Evolutionary conservation across 495 filamentous ascomycete species (phyloP).

Genomic region (Aspergillus funiculosus): DNA sequence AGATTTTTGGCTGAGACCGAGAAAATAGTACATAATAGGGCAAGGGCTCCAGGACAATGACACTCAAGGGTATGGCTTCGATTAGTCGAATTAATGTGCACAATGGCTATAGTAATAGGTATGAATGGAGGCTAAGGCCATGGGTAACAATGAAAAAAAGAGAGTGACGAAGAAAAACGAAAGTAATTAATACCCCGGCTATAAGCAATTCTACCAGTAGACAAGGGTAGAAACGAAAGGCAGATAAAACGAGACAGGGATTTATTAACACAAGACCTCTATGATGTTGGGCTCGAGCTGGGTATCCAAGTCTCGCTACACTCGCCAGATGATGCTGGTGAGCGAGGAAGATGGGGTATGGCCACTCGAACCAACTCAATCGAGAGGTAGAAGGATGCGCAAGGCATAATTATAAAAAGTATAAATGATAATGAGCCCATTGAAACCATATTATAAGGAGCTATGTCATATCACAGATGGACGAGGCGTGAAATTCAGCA

Average conservation of each 20-base stretch:
- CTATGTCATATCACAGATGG: slow-evolving; percentile 16
- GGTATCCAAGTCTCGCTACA: slow-evolving; percentile 5
- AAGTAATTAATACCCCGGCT: slow-evolving; percentile 4
- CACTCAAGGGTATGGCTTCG: not conserved
- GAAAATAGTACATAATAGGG: too few species aligned
- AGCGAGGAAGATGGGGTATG: slow-evolving; percentile 4
- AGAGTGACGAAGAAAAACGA: not conserved
- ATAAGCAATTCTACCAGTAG: slow-evolving; percentile 5
- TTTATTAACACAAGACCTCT: slow-evolving; percentile 13
- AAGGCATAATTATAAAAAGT: slow-evolving; percentile 15
- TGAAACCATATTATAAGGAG: slow-evolving; percentile 9
- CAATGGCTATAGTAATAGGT: slow-evolving; percentile 11
- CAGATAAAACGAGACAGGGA: slow-evolving; percentile 14
- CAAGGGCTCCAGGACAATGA: not conserved
- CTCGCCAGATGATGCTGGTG: slow-evolving; percentile 5
- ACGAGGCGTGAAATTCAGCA: not conserved
- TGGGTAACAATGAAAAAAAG: slow-evolving; percentile 1
- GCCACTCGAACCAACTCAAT: slow-evolving; percentile 9
- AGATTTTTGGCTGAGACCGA: too few species aligned
- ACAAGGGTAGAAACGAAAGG: slow-evolving; percentile 13
- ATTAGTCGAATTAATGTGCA: slow-evolving; percentile 12
- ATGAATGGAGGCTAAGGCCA: not conserved
- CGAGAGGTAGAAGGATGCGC: slow-evolving; percentile 2
- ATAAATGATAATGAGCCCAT: slow-evolving; percentile 12
- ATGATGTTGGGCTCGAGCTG: slow-evolving; percentile 1